Conservation (phyloP, 2,329 filamentous ascomycete species). For the Didymella pinodella region DNA sequence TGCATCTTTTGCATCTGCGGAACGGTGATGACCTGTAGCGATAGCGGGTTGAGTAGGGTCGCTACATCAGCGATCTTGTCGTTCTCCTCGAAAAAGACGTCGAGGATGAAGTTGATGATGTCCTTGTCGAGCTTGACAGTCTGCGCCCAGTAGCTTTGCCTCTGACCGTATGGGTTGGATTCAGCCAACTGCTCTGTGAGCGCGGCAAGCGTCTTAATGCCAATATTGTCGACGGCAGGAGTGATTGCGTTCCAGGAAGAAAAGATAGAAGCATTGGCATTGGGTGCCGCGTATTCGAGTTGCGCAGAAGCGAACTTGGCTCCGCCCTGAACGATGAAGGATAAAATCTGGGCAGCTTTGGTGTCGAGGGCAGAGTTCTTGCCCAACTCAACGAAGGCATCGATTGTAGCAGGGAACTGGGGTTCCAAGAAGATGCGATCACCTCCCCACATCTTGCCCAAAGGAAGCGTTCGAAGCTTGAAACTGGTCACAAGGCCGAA, state of each 20-base stretch:
- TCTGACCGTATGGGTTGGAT: constrained; percentile 5
- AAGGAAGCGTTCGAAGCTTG: constrained; percentile 25
- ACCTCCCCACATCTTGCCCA: constrained; percentile 42
- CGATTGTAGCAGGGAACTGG: constrained; percentile 25
- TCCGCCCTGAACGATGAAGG: constrained; percentile 30
- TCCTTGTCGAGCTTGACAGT: constrained; percentile 26
- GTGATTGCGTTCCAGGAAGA: constrained; percentile 39
- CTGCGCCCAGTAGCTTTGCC: constrained; percentile 25
- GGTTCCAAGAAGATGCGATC: constrained; percentile 27
- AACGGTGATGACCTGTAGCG: constrained; percentile 23
- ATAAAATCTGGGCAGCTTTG: constrained; percentile 32
- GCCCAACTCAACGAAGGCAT: constrained; percentile 30
- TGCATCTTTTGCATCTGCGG: constrained; percentile 32
- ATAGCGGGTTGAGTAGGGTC: constrained; percentile 4
- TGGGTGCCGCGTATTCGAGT: constrained; percentile 38
- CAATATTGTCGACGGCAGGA: constrained; percentile 34
- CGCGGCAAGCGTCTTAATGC: constrained; percentile 32
- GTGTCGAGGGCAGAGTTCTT: constrained; percentile 26
- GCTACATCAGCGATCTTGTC: constrained; percentile 2
- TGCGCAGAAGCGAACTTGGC: constrained; percentile 33
- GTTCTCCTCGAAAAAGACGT: constrained; percentile 21
- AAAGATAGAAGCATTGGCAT: constrained; percentile 35
- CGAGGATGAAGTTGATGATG: constrained; percentile 20
- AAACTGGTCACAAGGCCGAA: constrained; percentile 39
- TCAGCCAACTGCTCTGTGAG: constrained; percentile 27